Evolutionary conservation across 208 protist genomes (phyloP).

Genomic region (Wallacemonas sp.): DNA sequence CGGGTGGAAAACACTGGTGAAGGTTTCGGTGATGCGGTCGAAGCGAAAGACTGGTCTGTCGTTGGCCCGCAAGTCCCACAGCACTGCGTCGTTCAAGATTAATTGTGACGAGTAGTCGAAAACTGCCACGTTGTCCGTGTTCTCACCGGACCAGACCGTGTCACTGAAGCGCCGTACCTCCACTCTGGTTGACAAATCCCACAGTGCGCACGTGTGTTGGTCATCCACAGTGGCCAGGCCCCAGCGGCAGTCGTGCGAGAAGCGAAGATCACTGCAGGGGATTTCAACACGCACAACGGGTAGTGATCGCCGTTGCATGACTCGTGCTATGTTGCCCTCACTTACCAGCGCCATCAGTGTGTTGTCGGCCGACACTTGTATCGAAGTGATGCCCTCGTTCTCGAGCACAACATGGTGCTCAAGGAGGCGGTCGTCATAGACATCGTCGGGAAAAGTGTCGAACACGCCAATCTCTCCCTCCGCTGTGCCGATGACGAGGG

Average conservation of each 20-base stretch:
- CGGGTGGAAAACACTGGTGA: slow-evolving; percentile 80
- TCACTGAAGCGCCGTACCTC: slow-evolving; percentile 67
- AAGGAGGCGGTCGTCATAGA: slow-evolving; percentile 61
- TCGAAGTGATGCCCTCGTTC: slow-evolving; percentile 52
- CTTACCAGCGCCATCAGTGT: slow-evolving; percentile 59
- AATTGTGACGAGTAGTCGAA: slow-evolving; percentile 76
- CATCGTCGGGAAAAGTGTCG: slow-evolving; percentile 79
- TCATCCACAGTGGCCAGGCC: slow-evolving; percentile 62
- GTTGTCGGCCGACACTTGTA: slow-evolving; percentile 56
- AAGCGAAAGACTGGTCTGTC: slow-evolving; percentile 79
- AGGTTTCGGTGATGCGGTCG: slow-evolving; percentile 83
- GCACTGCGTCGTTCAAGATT: slow-evolving; percentile 79
- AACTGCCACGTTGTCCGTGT: slow-evolving; percentile 67
- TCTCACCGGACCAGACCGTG: slow-evolving; percentile 66
- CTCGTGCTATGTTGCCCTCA: slow-evolving; percentile 17
- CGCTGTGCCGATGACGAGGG: slow-evolving; percentile 77
- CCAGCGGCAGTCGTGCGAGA: slow-evolving; percentile 64
- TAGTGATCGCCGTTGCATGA: slow-evolving; percentile 65
- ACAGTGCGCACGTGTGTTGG: slow-evolving; percentile 56
- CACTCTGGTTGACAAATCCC: slow-evolving; percentile 58
- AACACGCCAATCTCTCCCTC: slow-evolving; percentile 79
- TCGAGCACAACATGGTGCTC: slow-evolving; percentile 87
- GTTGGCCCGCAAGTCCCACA: slow-evolving; percentile 77
- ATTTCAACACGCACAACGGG: slow-evolving; percentile 56
- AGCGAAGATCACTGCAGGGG: slow-evolving; percentile 50